phyloP scores from a whole-genome alignment of 2,329 filamentous ascomycete genomes.

The Hysterium pulicare region DNA sequence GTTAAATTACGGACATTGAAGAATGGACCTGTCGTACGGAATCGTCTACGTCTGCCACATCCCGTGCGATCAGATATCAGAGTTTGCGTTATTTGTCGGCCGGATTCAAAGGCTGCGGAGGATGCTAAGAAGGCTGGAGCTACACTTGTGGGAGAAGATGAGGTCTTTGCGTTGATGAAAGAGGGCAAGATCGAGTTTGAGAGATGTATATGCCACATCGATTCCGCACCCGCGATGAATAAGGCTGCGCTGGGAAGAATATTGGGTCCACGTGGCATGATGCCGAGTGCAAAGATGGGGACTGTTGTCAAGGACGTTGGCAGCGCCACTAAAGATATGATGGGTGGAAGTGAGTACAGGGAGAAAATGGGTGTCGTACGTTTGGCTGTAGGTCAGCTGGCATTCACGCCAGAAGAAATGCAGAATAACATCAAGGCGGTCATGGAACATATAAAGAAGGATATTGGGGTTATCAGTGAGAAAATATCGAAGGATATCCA shows the following conservation, averaged over 20 bases:
- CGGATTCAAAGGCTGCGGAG: conserved; percentile 68
- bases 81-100: conserved; percentile 88
- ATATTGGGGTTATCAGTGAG: conserved; percentile 65
- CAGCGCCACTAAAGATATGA: conserved; percentile 72
- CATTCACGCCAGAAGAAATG: conserved; percentile 82
- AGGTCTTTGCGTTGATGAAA: conserved; percentile 75
- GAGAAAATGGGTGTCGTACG: conserved; percentile 81
- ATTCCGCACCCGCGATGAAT: conserved; percentile 72
- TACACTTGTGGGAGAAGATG: conserved; percentile 77
- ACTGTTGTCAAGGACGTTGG: conserved; percentile 83
- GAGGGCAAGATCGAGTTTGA: conserved; percentile 82
- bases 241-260: conserved; percentile 78
- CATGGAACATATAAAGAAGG: conserved; percentile 72
- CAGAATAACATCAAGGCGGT: conserved; percentile 78
- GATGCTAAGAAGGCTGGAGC: conserved; percentile 78
- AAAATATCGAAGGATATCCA: conserved; percentile 69
- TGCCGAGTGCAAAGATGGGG: conserved; percentile 85
- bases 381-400: conserved; percentile 86
- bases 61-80: conserved; percentile 83
- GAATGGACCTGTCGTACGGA: conserved; percentile 82
- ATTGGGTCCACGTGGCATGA: conserved; percentile 83
- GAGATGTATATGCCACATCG: conserved; percentile 77
- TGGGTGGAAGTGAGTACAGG: conserved; percentile 81
- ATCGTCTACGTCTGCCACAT: conserved; percentile 82
- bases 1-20: conserved; percentile 79